phyloP scores from a whole-genome alignment of 2,329 filamentous ascomycete genomes.

The Aphanocladium album region DNA sequence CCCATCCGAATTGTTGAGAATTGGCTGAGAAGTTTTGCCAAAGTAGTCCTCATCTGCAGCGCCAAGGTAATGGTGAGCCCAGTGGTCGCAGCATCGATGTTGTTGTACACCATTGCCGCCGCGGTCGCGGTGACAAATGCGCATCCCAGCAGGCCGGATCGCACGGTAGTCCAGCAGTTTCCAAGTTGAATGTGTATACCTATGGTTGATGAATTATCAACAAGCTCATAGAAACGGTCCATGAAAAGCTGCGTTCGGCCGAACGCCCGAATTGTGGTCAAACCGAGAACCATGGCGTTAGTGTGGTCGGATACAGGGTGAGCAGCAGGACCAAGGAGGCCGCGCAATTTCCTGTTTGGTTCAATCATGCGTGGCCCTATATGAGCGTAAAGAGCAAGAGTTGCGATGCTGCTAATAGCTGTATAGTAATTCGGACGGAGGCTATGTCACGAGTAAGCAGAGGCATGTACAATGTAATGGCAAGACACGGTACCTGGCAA shows the following conservation, averaged over 20 bases:
- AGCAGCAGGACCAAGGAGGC: not conserved
- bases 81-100: not conserved
- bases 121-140: constrained; percentile 4
- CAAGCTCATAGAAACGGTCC: not conserved
- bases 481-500: not conserved
- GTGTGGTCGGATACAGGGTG: not conserved
- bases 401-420: not conserved
- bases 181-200: constrained; percentile 2
- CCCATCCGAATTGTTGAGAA: not conserved
- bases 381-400: not conserved
- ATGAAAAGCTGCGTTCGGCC: not conserved
- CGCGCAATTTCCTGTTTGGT: not conserved
- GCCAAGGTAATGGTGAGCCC: constrained; percentile 11
- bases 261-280: constrained; percentile 12
- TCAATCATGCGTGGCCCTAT: not conserved
- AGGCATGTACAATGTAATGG: not conserved
- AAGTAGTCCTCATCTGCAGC: not conserved
- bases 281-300: not conserved
- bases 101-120: not conserved
- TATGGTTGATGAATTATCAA: not conserved
- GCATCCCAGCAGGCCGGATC: not conserved
- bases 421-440: not conserved
- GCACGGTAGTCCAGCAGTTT: not conserved
- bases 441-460: not conserved
- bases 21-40: not conserved